Evolutionary conservation across 495 filamentous ascomycete species (phyloP).

Genomic region (Cairneyella variabilis): DNA sequence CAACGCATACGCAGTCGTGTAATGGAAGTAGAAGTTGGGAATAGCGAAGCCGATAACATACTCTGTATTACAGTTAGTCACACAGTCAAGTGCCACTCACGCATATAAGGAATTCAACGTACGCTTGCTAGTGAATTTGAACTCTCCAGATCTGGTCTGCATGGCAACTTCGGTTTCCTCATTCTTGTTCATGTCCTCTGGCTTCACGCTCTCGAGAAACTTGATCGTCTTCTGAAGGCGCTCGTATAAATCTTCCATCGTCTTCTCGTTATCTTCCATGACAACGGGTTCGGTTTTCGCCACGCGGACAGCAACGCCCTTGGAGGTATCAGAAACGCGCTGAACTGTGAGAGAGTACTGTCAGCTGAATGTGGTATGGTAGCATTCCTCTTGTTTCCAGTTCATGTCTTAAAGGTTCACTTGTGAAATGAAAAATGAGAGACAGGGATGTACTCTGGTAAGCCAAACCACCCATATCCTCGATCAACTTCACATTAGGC

Average conservation of each 20-base stretch:
- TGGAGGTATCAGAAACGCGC: conserved; percentile 27
- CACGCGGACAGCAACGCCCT: conserved; percentile 29
- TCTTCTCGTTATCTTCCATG: conserved; percentile 33
- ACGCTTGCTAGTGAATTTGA: conserved; percentile 7
- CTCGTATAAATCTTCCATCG: conserved; percentile 35
- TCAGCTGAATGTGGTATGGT: too few species aligned
- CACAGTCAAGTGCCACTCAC: background rate
- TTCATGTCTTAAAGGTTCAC: background rate
- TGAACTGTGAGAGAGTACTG: too few species aligned
- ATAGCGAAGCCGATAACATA: conserved; percentile 38
- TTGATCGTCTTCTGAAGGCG: conserved; percentile 37
- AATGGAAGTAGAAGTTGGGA: conserved; percentile 59
- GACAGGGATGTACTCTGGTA: conserved; percentile 31
- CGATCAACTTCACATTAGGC: conserved; percentile 20
- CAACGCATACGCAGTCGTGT: conserved; percentile 51
- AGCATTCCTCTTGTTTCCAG: background rate
- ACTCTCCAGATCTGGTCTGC: conserved; percentile 12
- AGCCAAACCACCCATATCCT: conserved; percentile 38
- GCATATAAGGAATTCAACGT: background rate
- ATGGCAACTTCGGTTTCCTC: conserved; percentile 29
- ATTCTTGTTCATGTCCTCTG: conserved; percentile 29
- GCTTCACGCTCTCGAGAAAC: conserved; percentile 30
- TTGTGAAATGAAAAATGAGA: background rate
- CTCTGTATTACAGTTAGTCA: conserved; percentile 25
- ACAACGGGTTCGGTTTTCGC: conserved; percentile 23